phyloP scores from a whole-genome alignment of 2,329 filamentous ascomycete genomes.

The Gliomastix tumulicola region DNA sequence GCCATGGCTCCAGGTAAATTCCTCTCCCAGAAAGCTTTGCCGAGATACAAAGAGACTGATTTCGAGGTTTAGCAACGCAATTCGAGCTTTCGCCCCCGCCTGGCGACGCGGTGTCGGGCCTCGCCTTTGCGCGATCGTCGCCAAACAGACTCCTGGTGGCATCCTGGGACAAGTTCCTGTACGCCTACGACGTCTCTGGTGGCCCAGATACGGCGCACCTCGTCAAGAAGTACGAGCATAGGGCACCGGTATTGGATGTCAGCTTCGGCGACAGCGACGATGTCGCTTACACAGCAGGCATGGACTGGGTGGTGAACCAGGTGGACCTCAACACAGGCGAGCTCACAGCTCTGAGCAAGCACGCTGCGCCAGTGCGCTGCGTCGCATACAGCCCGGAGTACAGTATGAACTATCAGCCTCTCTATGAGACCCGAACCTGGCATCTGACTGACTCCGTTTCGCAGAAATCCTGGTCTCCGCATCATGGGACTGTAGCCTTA shows the following conservation, averaged over 20 bases:
- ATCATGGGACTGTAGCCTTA: slow-evolving; percentile 89
- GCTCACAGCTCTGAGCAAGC: slow-evolving; percentile 70
- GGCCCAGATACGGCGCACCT: too few species aligned
- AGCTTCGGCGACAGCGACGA: slow-evolving; percentile 81
- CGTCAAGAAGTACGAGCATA: slow-evolving; percentile 68
- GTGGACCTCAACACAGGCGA: slow-evolving; percentile 67
- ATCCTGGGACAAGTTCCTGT: slow-evolving; percentile 90
- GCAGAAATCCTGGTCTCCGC: slow-evolving; percentile 73
- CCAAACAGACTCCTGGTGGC: slow-evolving; percentile 75
- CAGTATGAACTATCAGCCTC: slow-evolving; percentile 33
- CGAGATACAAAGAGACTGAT: too few species aligned
- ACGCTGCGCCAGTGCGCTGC: slow-evolving; percentile 72
- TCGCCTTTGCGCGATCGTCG: slow-evolving; percentile 77
- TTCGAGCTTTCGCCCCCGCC: slow-evolving; percentile 80
- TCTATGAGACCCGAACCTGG: not conserved
- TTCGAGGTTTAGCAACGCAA: slow-evolving; percentile 67
- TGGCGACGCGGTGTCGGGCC: slow-evolving; percentile 76
- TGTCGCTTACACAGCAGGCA: slow-evolving; percentile 77
- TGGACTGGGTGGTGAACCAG: slow-evolving; percentile 82
- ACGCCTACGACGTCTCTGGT: slow-evolving; percentile 84
- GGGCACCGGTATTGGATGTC: slow-evolving; percentile 81
- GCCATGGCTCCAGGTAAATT: slow-evolving; percentile 32
- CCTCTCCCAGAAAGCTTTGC: too few species aligned
- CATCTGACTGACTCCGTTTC: not conserved
- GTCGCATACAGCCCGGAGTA: slow-evolving; percentile 76